Conservation (phyloP, 441 rosid genomes). For the Erodium trifolium region DNA sequence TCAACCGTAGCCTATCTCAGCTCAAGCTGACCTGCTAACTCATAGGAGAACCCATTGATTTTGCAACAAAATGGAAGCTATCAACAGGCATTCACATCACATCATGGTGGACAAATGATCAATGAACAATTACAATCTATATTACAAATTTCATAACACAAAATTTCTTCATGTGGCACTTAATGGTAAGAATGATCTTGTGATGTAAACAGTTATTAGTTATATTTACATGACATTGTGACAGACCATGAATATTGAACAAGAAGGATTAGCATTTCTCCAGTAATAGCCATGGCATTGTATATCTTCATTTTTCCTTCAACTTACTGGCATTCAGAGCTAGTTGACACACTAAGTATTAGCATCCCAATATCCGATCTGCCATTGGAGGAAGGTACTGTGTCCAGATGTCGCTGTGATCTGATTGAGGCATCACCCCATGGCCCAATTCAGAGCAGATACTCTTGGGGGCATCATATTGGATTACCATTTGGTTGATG, state of each 20-base stretch:
- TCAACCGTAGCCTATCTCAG: constrained; percentile 5
- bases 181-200: background rate
- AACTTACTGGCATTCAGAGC: constrained; percentile 11
- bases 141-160: background rate
- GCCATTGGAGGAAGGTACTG: constrained; percentile 31
- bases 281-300: background rate
- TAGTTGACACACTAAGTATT: constrained; percentile 12
- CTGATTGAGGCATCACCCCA: constrained; percentile 3
- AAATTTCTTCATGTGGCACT: background rate
- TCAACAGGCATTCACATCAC: background rate
- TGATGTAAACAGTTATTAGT: constrained; percentile 3
- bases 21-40: background rate
- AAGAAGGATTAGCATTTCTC: constrained; percentile 4
- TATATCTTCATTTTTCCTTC: background rate
- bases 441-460: constrained; percentile 23
- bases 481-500: constrained; percentile 13
- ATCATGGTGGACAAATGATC: background rate
- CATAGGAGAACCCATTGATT: background rate
- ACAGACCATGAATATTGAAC: background rate
- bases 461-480: constrained; percentile 33
- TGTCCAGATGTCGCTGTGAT: constrained; percentile 26
- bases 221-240: constrained; percentile 7
- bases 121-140: background rate
- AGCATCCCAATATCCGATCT: constrained; percentile 26
- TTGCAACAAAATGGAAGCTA: background rate